Base-by-base conservation (phyloP, 768 basidiomycete species). In the Leccinum subtestaceum region DNA sequence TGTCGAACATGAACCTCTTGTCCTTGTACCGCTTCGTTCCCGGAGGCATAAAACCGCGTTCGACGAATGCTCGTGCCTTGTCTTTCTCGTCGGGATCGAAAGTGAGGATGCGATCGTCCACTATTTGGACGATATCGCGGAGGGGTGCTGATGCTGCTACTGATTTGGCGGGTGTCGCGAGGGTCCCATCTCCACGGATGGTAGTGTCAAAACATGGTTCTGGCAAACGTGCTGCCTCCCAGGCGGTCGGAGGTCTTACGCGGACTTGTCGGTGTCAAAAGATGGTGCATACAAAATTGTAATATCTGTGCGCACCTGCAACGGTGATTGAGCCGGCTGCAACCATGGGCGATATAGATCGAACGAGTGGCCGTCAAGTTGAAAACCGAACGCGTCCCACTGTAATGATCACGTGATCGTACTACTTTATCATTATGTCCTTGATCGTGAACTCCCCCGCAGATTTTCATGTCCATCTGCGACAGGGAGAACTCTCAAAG, bases 71-170 rank as follows among this genome's bases (percentile, higher is more conserved):
- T 40, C 81, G 81, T 27, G 89, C 82, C 61, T 78, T 84, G 76
- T 95, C 91, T 72, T 87, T 88, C 75, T 97, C 94, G 60, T 93
- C 89, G 36, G 95, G 95, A 74, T 99, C 97, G 69, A 98, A 99
- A 13, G 93, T 93, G 60, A 98, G 81, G 67, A 96, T 93, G 56
- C 95, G 86, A 78, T 96, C 92, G 75, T 98, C 96, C 61, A 96
- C 83, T 53, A 95, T 85, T 73, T 95, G 92, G 55, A 94, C 84
- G 63, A 94, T 84, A 62, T 91, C 84, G 56, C 88, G 84, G 63
- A 91, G 80, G 38, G 80, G 76, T n/a, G 85, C 76, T 12, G 82
- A 77, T 64, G 82, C 77, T 10, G 80, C 72, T 32, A 83, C 76
- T 38, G 76, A 62, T 69, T 78, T 83, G 25, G 77, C 80, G 5